Percentiles rank a stretch among this genome's conserved stretches.
Evolutionary conservation across 176 grass and related monocot genomes (phyloP).

Genomic region (Hordeum vulgare): DNA sequence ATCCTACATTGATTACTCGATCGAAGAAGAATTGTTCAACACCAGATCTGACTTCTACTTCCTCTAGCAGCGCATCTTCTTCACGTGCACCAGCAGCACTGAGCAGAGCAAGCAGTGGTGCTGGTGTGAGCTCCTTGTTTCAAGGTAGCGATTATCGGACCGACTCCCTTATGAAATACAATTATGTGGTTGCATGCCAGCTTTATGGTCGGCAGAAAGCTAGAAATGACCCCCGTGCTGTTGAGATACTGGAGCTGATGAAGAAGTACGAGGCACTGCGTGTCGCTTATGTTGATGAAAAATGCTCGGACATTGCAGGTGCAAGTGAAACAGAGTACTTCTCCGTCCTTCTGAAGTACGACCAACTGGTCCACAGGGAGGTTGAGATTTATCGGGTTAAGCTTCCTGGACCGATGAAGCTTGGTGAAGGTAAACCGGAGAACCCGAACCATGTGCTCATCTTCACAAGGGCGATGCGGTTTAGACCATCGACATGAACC

Average conservation of each 20-base stretch:
- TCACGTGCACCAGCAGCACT: constrained; percentile 24
- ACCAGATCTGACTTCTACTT: constrained; percentile 23
- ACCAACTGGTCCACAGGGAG: constrained; percentile 60
- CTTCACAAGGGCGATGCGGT: constrained; percentile 88
- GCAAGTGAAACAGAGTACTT: constrained; percentile 43
- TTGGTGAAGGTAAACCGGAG: constrained; percentile 89
- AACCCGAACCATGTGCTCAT: constrained; percentile 87
- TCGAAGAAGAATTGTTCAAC: constrained; percentile 15
- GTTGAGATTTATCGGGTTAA: constrained; percentile 77
- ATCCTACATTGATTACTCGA: no score
- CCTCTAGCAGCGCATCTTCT: constrained; percentile 40
- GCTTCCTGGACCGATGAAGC: constrained; percentile 60
- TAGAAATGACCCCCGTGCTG: constrained; percentile 66
- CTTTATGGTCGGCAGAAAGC: constrained; percentile 85
- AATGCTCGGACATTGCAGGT: constrained; percentile 11
- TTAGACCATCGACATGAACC: constrained; percentile 89
- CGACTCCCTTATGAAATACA: constrained; percentile 74
- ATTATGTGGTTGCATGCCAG: constrained; percentile 95
- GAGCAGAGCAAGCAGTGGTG: constrained; percentile 58
- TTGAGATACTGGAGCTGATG: constrained; percentile 89
- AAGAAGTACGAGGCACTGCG: constrained; percentile 83
- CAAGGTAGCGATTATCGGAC: constrained; percentile 89
- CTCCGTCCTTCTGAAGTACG: constrained; percentile 85
- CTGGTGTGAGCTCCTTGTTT: constrained; percentile 50
- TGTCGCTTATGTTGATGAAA: constrained; percentile 91